Conservation (phyloP, 108 stramenopile species). For the Fistulifera pelliculosa region DNA sequence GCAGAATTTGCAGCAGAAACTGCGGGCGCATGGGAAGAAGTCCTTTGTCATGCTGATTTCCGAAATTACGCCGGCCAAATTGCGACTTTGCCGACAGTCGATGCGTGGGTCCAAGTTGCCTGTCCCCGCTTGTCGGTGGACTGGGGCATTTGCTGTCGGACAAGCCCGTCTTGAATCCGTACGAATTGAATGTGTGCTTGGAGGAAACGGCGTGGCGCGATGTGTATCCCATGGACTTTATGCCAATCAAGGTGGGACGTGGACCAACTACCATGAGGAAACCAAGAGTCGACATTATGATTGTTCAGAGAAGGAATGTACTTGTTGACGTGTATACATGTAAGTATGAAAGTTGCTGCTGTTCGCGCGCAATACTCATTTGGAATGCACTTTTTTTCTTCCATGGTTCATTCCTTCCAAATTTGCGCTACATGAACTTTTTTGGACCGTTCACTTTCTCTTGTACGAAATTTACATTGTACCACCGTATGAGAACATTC, state of each 20-base stretch:
- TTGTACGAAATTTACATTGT: too few species aligned
- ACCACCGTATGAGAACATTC: too few species aligned
- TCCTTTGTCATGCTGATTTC: constrained; percentile 79
- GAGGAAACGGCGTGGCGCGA: constrained; percentile 51
- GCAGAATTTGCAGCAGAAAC: constrained; percentile 40
- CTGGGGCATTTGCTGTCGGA: constrained; percentile 85
- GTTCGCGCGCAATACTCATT: not conserved
- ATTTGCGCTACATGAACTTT: not conserved
- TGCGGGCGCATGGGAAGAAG: constrained; percentile 44
- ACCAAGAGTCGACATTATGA: constrained; percentile 31
- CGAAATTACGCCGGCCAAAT: constrained; percentile 87
- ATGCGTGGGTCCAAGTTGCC: constrained; percentile 98
- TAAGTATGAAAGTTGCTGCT: not conserved
- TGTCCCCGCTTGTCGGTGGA: constrained; percentile 95
- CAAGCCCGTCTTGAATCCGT: constrained; percentile 83
- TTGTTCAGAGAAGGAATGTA: not conserved
- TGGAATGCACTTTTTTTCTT: not conserved
- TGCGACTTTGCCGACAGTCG: constrained; percentile 62
- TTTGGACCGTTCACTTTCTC: too few species aligned
- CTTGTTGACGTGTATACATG: not conserved
- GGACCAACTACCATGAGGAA: constrained; percentile 85
- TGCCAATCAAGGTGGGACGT: constrained; percentile 76
- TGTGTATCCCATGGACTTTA: constrained; percentile 98
- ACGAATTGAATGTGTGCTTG: constrained; percentile 86
- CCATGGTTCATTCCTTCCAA: constrained; percentile 1